These are phyloP conservation scores for Lepidium campestre DNA, from an alignment of 441 rosid genomes.

Conservation along the genomic window DNA sequence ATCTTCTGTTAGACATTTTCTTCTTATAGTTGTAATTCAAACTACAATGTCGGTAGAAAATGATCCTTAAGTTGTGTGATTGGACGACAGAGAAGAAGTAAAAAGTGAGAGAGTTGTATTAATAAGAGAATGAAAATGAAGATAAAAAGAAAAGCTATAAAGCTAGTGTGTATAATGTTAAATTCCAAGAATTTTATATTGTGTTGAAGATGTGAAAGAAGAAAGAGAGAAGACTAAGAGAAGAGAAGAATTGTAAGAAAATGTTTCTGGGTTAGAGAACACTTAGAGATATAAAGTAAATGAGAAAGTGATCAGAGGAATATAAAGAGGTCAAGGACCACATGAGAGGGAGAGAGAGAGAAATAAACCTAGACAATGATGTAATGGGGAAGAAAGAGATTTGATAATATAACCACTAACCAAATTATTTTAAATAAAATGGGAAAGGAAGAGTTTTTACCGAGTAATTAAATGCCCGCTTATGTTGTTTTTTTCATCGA, in stretches of 20 bases:
- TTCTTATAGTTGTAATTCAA: background rate
- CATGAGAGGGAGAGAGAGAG: conserved; percentile 27
- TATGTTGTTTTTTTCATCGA: too few relatives aligned
- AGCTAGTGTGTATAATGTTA: background rate
- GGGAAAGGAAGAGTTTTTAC: too few relatives aligned
- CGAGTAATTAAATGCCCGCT: too few relatives aligned
- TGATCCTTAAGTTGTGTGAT: background rate
- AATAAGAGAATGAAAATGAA: background rate
- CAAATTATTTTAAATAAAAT: too few relatives aligned
- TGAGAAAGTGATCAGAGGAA: conserved; percentile 47
- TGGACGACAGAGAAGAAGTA: background rate
- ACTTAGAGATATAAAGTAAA: conserved; percentile 29
- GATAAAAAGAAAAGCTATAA: background rate
- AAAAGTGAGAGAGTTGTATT: background rate
- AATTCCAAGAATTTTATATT: background rate
- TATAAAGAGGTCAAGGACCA: conserved; percentile 59
- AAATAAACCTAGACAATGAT: conserved; percentile 53
- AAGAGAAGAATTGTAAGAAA: conserved; percentile 9
- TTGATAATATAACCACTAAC: conserved; percentile 14
- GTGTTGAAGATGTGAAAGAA: background rate
- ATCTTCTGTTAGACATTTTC: conserved; percentile 79
- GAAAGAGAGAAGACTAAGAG: background rate
- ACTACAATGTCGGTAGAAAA: conserved; percentile 17
- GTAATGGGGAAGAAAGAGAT: conserved; percentile 61
- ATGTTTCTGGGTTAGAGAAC: background rate